A percentile compares a stretch with the other conserved stretches of the same genome.
These are phyloP conservation scores for Rutstroemia sp. DNA, from an alignment of 2,329 filamentous ascomycete species.

Conservation along the genomic window DNA sequence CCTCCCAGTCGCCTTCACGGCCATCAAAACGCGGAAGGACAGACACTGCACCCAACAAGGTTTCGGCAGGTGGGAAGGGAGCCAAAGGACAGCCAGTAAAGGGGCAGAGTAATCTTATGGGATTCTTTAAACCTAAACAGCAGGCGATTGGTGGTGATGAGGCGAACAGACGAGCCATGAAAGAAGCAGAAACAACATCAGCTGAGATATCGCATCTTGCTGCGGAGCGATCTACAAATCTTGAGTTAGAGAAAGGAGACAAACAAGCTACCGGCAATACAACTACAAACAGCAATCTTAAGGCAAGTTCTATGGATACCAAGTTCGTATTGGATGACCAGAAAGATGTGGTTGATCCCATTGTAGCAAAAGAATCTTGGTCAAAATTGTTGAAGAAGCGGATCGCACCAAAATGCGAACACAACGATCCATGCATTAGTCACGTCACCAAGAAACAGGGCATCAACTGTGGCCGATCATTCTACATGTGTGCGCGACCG, in stretches of 20 bases:
- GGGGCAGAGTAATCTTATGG: constrained; percentile 45
- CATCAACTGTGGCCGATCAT: constrained; percentile 66
- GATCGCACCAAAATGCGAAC: constrained; percentile 72
- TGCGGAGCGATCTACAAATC: not conserved
- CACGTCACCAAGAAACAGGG: constrained; percentile 84
- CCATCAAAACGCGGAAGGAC: constrained; percentile 46
- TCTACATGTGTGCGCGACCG: constrained; percentile 61
- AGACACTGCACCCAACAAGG: constrained; percentile 15
- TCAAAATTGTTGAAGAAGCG: constrained; percentile 73
- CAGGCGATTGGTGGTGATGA: not conserved
- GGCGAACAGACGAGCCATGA: not conserved
- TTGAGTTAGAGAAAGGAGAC: not conserved
- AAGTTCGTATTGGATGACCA: constrained; percentile 15
- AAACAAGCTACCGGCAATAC: too few relatives aligned
- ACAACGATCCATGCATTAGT: constrained; percentile 78
- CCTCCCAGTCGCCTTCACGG: constrained; percentile 10
- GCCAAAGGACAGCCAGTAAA: constrained; percentile 42
- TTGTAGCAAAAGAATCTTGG: constrained; percentile 76
- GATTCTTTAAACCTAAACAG: constrained; percentile 69
- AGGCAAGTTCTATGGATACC: not conserved
- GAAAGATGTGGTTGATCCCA: constrained; percentile 52
- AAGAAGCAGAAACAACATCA: not conserved
- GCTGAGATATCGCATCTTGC: too few relatives aligned
- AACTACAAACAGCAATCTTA: too few relatives aligned
- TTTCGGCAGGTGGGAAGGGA: constrained; percentile 8